Evolutionary conservation across 1,284 basidiomycete genomes (phyloP).

Genomic region (Apiotrichum sp.): DNA sequence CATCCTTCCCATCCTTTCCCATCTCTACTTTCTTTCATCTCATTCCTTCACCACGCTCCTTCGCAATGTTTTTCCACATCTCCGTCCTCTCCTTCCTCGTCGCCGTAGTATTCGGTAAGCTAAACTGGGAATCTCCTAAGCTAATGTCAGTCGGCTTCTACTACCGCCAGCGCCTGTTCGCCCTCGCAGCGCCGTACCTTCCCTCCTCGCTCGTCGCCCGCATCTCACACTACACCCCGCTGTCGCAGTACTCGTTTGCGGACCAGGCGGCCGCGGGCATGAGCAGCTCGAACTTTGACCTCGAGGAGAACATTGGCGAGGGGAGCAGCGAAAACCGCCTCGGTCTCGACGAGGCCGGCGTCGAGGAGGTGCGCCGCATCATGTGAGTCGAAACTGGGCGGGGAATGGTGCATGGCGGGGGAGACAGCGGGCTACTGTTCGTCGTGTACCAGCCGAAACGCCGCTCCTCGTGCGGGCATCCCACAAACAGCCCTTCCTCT

Average conservation of each 20-base stretch:
- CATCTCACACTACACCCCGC: conserved; percentile 64
- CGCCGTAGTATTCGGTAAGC: conserved; percentile 35
- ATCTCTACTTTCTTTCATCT: too few species aligned
- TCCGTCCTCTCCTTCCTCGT: conserved; percentile 41
- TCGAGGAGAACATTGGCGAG: conserved; percentile 70
- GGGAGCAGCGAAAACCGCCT: conserved; percentile 60
- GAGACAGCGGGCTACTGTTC: too few species aligned
- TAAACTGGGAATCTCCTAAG: too few species aligned
- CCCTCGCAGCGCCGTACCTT: conserved; percentile 59
- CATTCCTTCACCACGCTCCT: not conserved
- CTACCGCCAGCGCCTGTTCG: conserved; percentile 62
- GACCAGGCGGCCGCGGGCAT: conserved; percentile 70
- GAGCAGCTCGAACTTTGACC: conserved; percentile 69
- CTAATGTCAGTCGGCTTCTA: conserved; percentile 58
- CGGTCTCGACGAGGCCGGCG: conserved; percentile 75
- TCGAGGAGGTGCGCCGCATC: conserved; percentile 78
- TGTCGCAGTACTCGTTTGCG: conserved; percentile 62
- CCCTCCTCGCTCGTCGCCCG: conserved; percentile 56
- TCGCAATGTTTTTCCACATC: conserved; percentile 43
- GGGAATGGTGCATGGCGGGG: too few species aligned
- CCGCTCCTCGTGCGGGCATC: too few species aligned
- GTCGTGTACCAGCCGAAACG: too few species aligned
- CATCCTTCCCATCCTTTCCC: too few species aligned
- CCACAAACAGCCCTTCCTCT: too few species aligned
- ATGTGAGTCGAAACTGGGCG: conserved; percentile 54